Conservation (phyloP, 352 stramenopile species). For the Phytopythium chamaehyphon region DNA sequence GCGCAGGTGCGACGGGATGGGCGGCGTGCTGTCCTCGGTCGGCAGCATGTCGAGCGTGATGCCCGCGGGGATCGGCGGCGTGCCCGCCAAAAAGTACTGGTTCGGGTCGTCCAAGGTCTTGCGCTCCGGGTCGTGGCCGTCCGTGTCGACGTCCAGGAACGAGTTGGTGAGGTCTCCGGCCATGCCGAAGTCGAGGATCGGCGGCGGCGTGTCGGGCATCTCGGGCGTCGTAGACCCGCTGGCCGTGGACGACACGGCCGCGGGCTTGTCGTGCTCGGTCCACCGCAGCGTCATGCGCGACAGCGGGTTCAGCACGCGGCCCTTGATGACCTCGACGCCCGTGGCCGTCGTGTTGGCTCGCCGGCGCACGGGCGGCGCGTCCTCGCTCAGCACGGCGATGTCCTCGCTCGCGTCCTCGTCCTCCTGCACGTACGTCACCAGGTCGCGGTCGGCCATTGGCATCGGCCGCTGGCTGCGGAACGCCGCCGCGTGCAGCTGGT, state of each 20-base stretch:
- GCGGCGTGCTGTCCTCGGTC: conserved; percentile 30
- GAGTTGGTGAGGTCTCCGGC: conserved; percentile 28
- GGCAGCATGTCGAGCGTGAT: conserved; percentile 46
- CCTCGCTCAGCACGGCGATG: conserved; percentile 31
- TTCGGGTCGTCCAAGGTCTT: conserved; percentile 32
- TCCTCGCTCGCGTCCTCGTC: conserved; percentile 24
- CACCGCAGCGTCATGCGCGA: conserved; percentile 45
- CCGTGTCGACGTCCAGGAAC: conserved; percentile 51
- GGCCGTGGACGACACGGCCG: conserved; percentile 15
- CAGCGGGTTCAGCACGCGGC: conserved; percentile 37
- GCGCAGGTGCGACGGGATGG: conserved; percentile 27
- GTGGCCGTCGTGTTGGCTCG: conserved; percentile 43
- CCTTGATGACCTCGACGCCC: conserved; percentile 17
- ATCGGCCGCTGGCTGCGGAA: not conserved
- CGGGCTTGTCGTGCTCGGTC: conserved; percentile 17
- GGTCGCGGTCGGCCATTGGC: not conserved
- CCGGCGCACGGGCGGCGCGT: conserved; percentile 26
- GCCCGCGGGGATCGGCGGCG: conserved; percentile 43
- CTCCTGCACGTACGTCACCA: conserved; percentile 12
- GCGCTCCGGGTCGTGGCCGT: conserved; percentile 32
- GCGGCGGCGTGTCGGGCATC: conserved; percentile 18
- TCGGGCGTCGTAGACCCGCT: conserved; percentile 20
- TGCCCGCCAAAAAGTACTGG: conserved; percentile 32
- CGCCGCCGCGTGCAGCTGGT: conserved; percentile 1
- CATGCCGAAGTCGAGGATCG: conserved; percentile 21